Percentiles rank a stretch among this genome's conserved stretches.
These are phyloP conservation scores for Metschnikowia colocasiae DNA, from an alignment of 805 yeast genomes.

Conservation along the genomic window DNA sequence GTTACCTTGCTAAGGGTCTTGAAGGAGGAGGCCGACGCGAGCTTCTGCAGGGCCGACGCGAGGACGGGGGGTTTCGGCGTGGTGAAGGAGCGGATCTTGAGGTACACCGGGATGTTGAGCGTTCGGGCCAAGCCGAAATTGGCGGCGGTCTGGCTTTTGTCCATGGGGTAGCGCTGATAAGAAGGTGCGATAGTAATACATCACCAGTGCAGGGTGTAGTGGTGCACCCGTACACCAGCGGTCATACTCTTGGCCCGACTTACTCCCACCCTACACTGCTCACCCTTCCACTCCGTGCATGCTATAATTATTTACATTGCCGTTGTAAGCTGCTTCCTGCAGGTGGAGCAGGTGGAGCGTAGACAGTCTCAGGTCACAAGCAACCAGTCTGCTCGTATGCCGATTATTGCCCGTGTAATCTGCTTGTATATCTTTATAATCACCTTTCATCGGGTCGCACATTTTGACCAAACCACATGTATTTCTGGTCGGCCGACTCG, in stretches of 20 bases:
- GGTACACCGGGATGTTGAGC: slow-evolving; percentile 28
- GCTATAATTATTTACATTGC: no score
- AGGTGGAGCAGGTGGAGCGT: no score
- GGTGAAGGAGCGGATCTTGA: slow-evolving; percentile 32
- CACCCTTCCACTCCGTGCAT: no score
- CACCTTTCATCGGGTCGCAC: slow-evolving; percentile 11
- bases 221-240: not conserved
- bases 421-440: no score
- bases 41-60: slow-evolving; percentile 29
- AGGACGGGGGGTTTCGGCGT: slow-evolving; percentile 9
- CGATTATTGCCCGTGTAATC: no score
- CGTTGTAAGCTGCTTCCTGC: no score
- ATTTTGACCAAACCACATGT: slow-evolving; percentile 41
- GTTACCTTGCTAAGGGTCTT: slow-evolving; percentile 30
- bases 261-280: no score
- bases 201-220: no score
- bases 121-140: slow-evolving; percentile 41
- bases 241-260: no score
- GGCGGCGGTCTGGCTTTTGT: slow-evolving; percentile 20
- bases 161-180: not conserved
- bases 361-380: no score
- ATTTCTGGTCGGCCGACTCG: slow-evolving; percentile 18
- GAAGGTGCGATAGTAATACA: not conserved
- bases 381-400: no score
- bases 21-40: slow-evolving; percentile 33